Percentiles rank a stretch among this genome's conserved stretches.
Conservation (phyloP, 2,329 filamentous ascomycete genomes). For the Cercospora canescens region DNA sequence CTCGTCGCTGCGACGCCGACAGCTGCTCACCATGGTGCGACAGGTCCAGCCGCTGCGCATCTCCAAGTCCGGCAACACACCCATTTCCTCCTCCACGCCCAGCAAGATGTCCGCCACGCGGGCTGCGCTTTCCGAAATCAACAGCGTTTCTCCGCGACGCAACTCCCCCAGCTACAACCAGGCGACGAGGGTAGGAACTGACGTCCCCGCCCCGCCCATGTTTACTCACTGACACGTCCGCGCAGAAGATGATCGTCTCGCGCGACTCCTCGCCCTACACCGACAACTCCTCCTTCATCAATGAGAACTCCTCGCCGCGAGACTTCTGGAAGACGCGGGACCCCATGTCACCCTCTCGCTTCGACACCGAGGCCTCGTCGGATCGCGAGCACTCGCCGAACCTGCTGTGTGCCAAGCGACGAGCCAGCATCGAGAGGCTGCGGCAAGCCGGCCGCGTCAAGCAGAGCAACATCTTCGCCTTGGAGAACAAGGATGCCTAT, state of each 20-base stretch:
- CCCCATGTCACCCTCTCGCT: constrained; percentile 64
- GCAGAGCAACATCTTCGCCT: constrained; percentile 95
- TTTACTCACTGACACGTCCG: constrained; percentile 28
- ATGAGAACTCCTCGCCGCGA: constrained; percentile 62
- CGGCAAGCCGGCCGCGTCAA: constrained; percentile 94
- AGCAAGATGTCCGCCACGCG: constrained; percentile 53
- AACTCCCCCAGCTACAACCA: constrained; percentile 94
- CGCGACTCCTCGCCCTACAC: constrained; percentile 76
- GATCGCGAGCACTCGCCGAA: constrained; percentile 62
- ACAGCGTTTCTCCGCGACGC: constrained; percentile 77
- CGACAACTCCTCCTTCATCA: constrained; percentile 34
- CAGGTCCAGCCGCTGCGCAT: constrained; percentile 77
- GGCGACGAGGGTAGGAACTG: constrained; percentile 59
- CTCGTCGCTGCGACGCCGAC: not conserved
- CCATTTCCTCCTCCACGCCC: constrained; percentile 60
- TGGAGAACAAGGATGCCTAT: constrained; percentile 90
- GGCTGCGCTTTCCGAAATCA: constrained; percentile 84
- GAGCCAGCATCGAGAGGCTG: constrained; percentile 91
- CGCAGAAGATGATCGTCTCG: constrained; percentile 66
- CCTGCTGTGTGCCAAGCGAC: constrained; percentile 60
- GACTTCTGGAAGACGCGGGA: constrained; percentile 85
- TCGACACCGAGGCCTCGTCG: constrained; percentile 65
- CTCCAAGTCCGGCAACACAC: constrained; percentile 62
- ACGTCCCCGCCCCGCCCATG: constrained; percentile 4
- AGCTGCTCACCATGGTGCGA: constrained; percentile 27